phyloP scores from a whole-genome alignment of 768 basidiomycete genomes.

The Baorangia bicolor region DNA sequence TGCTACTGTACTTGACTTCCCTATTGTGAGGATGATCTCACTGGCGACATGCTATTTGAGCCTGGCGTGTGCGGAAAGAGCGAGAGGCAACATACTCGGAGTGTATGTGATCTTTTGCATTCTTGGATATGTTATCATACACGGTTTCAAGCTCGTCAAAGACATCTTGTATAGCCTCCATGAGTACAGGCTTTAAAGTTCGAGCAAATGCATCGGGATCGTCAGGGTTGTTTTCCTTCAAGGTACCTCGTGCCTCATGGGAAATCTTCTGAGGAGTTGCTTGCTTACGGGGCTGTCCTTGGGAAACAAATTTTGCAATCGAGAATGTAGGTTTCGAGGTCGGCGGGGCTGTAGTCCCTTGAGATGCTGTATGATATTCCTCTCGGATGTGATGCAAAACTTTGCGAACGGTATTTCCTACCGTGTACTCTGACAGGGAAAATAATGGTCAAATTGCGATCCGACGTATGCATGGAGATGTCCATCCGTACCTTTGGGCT shows the following conservation, averaged over 20 bases:
- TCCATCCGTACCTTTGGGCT: slow-evolving; percentile 78
- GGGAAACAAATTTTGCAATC: slow-evolving; percentile 79
- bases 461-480: slow-evolving; percentile 3
- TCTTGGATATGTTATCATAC: slow-evolving; percentile 91
- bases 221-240: slow-evolving; percentile 69
- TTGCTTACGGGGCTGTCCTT: slow-evolving; percentile 65
- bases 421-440: slow-evolving; percentile 72
- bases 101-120: slow-evolving; percentile 94
- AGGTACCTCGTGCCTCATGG: slow-evolving; percentile 50
- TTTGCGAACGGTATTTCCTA: slow-evolving; percentile 92
- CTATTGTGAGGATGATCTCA: slow-evolving; percentile 92
- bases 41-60: slow-evolving; percentile 39
- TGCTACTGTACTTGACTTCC: slow-evolving; percentile 93
- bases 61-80: background rate
- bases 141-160: slow-evolving; percentile 95
- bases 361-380: slow-evolving; percentile 84
- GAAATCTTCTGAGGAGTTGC: slow-evolving; percentile 37
- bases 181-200: slow-evolving; percentile 85
- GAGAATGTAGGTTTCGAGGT: slow-evolving; percentile 52
- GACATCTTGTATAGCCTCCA: slow-evolving; percentile 97
- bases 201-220: slow-evolving; percentile 79
- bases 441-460: slow-evolving; percentile 8
- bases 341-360: slow-evolving; percentile 40
- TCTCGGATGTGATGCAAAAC: slow-evolving; percentile 93
- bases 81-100: slow-evolving; percentile 71